These are phyloP conservation scores for Fraxinus quadrangulata DNA, from an alignment of 257 asterid genomes.

Conservation along the genomic window DNA sequence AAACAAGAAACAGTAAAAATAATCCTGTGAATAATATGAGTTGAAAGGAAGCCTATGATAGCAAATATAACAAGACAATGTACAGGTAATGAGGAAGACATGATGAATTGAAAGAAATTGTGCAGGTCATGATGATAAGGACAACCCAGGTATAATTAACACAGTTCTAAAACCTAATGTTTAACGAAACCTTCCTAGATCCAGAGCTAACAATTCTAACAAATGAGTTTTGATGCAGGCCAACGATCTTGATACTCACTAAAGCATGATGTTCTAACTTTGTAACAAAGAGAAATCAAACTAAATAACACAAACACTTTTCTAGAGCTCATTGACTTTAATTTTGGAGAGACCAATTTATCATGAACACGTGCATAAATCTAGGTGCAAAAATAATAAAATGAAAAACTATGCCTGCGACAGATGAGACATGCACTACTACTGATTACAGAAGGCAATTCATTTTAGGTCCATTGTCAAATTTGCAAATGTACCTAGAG, in stretches of 20 bases:
- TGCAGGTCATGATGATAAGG: constrained; percentile 10
- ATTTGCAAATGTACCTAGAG: constrained; percentile 11
- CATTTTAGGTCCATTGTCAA: neutral
- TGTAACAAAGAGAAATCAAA: neutral
- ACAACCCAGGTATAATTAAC: constrained; percentile 3
- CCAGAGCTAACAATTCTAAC: neutral
- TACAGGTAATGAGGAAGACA: constrained; percentile 12
- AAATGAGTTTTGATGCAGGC: neutral
- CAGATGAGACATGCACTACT: constrained; percentile 11
- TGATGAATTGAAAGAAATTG: constrained; percentile 10
- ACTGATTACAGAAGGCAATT: neutral
- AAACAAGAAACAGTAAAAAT: constrained; percentile 2
- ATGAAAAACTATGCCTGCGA: neutral
- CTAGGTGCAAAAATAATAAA: neutral
- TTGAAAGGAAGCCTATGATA: neutral
- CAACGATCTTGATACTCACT: constrained; percentile 12
- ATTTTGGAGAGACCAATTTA: constrained; percentile 5
- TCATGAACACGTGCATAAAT: constrained; percentile 3
- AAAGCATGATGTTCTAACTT: neutral
- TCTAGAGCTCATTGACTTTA: neutral
- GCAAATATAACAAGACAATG: constrained; percentile 1
- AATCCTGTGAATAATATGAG: constrained; percentile 1
- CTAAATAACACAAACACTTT: neutral
- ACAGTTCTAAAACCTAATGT: constrained; percentile 4
- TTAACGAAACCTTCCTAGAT: neutral